A percentile compares a stretch with the other conserved stretches of the same genome.
Conservation (phyloP, 768 basidiomycete genomes). For the Suillus discolor region DNA sequence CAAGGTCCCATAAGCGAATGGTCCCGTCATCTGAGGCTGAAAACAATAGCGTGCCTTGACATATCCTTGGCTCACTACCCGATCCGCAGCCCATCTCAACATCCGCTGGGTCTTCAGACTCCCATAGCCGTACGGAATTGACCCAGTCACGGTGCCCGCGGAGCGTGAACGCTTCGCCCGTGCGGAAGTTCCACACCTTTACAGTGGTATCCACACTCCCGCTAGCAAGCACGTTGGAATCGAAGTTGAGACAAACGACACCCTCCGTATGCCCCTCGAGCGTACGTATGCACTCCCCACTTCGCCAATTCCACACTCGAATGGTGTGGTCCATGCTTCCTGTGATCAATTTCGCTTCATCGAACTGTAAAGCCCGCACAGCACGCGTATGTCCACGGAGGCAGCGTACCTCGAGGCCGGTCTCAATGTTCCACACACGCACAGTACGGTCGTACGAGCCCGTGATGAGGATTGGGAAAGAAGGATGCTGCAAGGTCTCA, state of each 20-base stretch:
- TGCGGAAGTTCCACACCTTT: conserved; percentile 92
- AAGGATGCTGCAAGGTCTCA: conserved; percentile 79
- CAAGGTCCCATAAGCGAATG: conserved; percentile 94
- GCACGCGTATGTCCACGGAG: conserved; percentile 90
- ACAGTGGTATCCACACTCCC: conserved; percentile 95
- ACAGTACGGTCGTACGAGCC: conserved; percentile 96
- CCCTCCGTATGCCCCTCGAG: conserved; percentile 90
- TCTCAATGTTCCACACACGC: conserved; percentile 96
- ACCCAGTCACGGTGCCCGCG: conserved; percentile 97
- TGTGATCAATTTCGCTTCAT: conserved; percentile 92
- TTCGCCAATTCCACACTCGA: conserved; percentile 95
- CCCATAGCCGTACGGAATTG: conserved; percentile 93
- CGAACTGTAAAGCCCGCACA: conserved; percentile 93
- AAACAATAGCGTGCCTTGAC: conserved; percentile 93
- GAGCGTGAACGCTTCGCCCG: conserved; percentile 88
- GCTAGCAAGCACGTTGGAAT: conserved; percentile 88
- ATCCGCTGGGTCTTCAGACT: conserved; percentile 37
- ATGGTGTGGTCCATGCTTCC: conserved; percentile 96
- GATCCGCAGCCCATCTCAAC: conserved; percentile 26
- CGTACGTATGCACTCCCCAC: conserved; percentile 84
- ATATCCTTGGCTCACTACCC: conserved; percentile 49
- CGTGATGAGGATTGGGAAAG: conserved; percentile 94
- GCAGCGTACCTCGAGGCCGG: conserved; percentile 79
- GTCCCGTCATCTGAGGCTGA: conserved; percentile 95
- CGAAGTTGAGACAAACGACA: conserved; percentile 89